These are phyloP conservation scores for Plasmodium relictum DNA, from an alignment of 169 alveolate genomes.

Conservation along the genomic window DNA sequence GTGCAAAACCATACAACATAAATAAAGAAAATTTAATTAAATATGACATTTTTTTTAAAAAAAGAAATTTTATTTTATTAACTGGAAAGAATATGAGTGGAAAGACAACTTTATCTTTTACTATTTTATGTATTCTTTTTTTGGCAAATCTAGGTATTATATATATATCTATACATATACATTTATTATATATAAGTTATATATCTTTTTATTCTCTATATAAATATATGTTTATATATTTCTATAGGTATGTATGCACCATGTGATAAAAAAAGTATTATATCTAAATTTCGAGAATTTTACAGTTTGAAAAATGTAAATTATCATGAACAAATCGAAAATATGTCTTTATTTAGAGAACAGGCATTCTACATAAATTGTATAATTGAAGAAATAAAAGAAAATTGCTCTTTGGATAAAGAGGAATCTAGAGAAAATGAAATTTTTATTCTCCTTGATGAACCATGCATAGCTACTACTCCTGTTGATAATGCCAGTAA, in stretches of 20 bases:
- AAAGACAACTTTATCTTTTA: slow-evolving; percentile 69
- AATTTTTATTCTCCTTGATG: slow-evolving; percentile 69
- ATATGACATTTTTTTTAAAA: slow-evolving; percentile 72
- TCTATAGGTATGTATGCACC: slow-evolving; percentile 72
- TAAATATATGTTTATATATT: neutral
- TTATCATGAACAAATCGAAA: slow-evolving; percentile 75
- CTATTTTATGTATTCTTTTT: slow-evolving; percentile 67
- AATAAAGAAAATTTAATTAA: slow-evolving; percentile 57
- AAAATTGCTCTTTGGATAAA: slow-evolving; percentile 30
- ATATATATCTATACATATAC: neutral
- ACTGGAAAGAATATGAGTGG: slow-evolving; percentile 79
- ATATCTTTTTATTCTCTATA: neutral
- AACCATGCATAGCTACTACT: slow-evolving; percentile 76
- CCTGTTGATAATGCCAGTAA: slow-evolving; percentile 77
- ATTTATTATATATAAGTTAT: neutral
- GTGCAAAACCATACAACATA: slow-evolving; percentile 70
- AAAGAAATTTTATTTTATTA: slow-evolving; percentile 61
- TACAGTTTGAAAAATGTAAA: slow-evolving; percentile 74
- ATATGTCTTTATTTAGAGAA: slow-evolving; percentile 76
- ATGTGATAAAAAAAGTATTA: slow-evolving; percentile 59
- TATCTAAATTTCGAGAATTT: slow-evolving; percentile 69
- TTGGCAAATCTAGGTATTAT: slow-evolving; percentile 64
- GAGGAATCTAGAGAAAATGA: slow-evolving; percentile 28
- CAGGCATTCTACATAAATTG: slow-evolving; percentile 71
- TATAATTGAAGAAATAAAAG: slow-evolving; percentile 73